Conservation (phyloP, 345 rosid species). For the Sonneratia caseolaris region DNA sequence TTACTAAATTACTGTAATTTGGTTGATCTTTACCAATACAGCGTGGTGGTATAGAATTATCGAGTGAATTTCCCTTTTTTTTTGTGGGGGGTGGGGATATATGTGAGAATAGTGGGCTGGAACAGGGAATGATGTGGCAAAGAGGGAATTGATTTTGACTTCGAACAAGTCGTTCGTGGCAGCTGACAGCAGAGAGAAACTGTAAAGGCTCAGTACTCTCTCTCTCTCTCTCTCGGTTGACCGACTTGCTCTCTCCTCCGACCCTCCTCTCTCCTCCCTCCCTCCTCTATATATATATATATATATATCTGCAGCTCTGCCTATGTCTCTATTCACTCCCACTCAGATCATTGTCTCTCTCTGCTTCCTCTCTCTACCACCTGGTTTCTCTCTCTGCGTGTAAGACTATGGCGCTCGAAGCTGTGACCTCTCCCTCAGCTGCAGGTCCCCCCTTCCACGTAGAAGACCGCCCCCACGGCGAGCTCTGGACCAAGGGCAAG, state of each 20-base stretch:
- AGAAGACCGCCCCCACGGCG: conserved; percentile 14
- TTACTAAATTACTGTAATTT: too few relatives aligned
- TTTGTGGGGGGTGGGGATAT: too few relatives aligned
- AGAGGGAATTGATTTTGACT: neutral
- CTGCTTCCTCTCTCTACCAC: neutral
- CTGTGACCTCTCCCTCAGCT: conserved; percentile 13
- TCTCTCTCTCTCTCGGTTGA: conserved; percentile 2
- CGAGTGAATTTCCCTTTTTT: too few relatives aligned
- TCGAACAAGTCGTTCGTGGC: neutral
- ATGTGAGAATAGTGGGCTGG: too few relatives aligned
- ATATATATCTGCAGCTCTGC: neutral
- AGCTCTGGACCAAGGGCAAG: conserved; percentile 48
- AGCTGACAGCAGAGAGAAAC: neutral
- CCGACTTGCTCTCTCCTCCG: conserved; percentile 5
- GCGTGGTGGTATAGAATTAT: too few relatives aligned
- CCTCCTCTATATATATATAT: neutral
- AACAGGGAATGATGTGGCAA: neutral
- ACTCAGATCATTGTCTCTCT: neutral
- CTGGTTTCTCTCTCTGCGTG: neutral
- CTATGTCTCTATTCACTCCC: neutral
- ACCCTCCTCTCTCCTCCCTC: neutral
- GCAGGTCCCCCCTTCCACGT: conserved; percentile 1
- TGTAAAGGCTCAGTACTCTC: neutral
- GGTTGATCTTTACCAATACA: too few relatives aligned
- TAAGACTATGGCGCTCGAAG: conserved; percentile 14